These are phyloP conservation scores for Sporothrix mexicana DNA, from an alignment of 2,329 filamentous ascomycete genomes.

Conservation along the genomic window DNA sequence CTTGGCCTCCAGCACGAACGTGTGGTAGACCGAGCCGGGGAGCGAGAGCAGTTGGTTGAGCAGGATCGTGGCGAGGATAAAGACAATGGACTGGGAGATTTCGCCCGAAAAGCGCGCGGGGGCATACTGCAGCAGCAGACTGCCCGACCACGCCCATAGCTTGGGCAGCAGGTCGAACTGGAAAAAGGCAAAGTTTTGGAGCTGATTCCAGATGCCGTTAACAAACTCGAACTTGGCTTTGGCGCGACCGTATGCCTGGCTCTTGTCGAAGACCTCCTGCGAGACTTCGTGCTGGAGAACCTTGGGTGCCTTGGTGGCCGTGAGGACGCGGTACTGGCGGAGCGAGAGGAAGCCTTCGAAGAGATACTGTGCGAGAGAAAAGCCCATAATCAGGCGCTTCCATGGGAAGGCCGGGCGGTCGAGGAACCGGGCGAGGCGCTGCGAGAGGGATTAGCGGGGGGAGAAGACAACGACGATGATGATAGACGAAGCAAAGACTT, in stretches of 20 bases:
- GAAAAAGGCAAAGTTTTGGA: constrained; percentile 88
- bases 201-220: constrained; percentile 79
- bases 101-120: constrained; percentile 85
- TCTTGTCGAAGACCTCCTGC: constrained; percentile 90
- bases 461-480: neutral
- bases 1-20: constrained; percentile 93
- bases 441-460: constrained; percentile 28
- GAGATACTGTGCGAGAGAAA: constrained; percentile 88
- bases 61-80: constrained; percentile 85
- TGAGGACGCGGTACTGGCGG: constrained; percentile 87
- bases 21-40: constrained; percentile 86
- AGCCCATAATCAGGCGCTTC: constrained; percentile 95
- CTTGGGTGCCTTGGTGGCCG: constrained; percentile 79
- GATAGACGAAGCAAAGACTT: neutral
- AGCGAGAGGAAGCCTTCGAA: constrained; percentile 89
- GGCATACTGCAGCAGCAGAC: constrained; percentile 73
- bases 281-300: constrained; percentile 88
- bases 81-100: constrained; percentile 90
- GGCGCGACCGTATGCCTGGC: constrained; percentile 92
- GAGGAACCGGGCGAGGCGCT: constrained; percentile 81
- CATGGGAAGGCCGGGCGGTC: constrained; percentile 94
- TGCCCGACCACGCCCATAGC: constrained; percentile 83
- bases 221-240: constrained; percentile 90
- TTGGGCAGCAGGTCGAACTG: constrained; percentile 90
- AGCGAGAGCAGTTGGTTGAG: constrained; percentile 80